Conservation (phyloP, 2,329 filamentous ascomycete genomes). For the Zasmidium citrigriseum region DNA sequence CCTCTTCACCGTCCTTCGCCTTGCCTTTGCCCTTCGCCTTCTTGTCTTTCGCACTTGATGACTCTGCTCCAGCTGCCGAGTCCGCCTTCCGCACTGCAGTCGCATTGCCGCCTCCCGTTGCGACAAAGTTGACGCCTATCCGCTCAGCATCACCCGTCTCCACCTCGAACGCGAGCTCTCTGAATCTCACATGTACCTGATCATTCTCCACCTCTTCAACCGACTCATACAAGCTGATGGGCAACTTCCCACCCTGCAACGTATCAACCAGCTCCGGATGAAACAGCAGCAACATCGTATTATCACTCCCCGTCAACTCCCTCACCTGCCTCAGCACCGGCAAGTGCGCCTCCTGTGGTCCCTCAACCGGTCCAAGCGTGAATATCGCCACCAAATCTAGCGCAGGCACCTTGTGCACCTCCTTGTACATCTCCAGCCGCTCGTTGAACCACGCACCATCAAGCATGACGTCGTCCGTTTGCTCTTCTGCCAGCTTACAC, state of each 20-base stretch:
- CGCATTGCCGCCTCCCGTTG: constrained; percentile 79
- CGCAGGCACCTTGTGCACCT: constrained; percentile 79
- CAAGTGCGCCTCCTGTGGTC: constrained; percentile 67
- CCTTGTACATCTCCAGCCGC: constrained; percentile 83
- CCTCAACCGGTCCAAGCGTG: constrained; percentile 67
- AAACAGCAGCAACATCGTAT: constrained; percentile 83
- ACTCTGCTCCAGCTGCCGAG: constrained; percentile 19
- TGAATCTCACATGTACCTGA: constrained; percentile 70
- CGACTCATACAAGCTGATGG: constrained; percentile 86
- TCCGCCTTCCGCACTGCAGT: constrained; percentile 53
- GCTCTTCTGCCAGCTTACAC: constrained; percentile 58
- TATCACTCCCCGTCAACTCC: constrained; percentile 63
- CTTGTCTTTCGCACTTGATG: constrained; percentile 28
- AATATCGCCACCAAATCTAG: constrained; percentile 73
- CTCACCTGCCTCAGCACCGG: constrained; percentile 74
- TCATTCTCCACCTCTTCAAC: constrained; percentile 70
- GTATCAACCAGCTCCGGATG: constrained; percentile 64
- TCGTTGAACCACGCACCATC: constrained; percentile 72
- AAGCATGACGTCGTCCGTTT: constrained; percentile 59
- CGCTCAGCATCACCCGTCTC: constrained; percentile 96
- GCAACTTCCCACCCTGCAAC: constrained; percentile 74
- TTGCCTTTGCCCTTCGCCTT: constrained; percentile 42
- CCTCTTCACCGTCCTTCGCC: constrained; percentile 46
- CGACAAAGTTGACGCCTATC: constrained; percentile 94
- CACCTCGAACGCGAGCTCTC: constrained; percentile 80